A percentile compares a stretch with the other conserved stretches of the same genome.
Conservation (phyloP, 2,329 filamentous ascomycete genomes). For the Aspergillus flavus region DNA sequence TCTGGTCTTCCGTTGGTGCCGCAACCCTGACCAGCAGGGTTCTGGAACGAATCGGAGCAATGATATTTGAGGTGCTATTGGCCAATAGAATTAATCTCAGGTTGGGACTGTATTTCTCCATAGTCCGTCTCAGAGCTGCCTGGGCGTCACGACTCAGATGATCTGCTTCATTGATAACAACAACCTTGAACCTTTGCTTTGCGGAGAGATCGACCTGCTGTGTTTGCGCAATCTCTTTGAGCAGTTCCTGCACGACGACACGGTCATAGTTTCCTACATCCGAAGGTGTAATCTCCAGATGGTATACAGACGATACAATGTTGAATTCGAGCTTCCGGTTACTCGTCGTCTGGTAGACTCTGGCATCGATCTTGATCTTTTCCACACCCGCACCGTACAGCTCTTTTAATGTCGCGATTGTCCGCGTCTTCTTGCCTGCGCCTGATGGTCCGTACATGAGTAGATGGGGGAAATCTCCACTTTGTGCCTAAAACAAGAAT, state of each 20-base stretch:
- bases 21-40: slow-evolving; percentile 90
- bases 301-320: slow-evolving; percentile 94
- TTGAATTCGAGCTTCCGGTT: slow-evolving; percentile 99
- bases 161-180: slow-evolving; percentile 98
- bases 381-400: slow-evolving; percentile 96
- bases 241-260: slow-evolving; percentile 89
- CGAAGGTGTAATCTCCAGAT: slow-evolving; percentile 96
- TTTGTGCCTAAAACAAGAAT: slow-evolving; percentile 72
- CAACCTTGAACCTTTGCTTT: slow-evolving; percentile 93
- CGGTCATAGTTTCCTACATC: slow-evolving; percentile 96
- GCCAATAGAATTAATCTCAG: slow-evolving; percentile 87
- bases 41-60: slow-evolving; percentile 92
- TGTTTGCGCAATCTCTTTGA: slow-evolving; percentile 98
- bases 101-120: slow-evolving; percentile 99
- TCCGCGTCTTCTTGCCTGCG: slow-evolving; percentile 95
- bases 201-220: slow-evolving; percentile 96
- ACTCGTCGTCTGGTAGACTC: slow-evolving; percentile 91
- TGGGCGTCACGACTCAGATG: slow-evolving; percentile 92
- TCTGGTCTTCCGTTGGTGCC: slow-evolving; percentile 83
- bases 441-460: slow-evolving; percentile 96
- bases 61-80: slow-evolving; percentile 97
- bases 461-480: slow-evolving; percentile 95
- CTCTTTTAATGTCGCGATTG: slow-evolving; percentile 92
- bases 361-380: slow-evolving; percentile 98
- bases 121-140: slow-evolving; percentile 88